These are phyloP conservation scores for Astrocystis sublimbata DNA, from an alignment of 495 filamentous ascomycete species.

Conservation along the genomic window DNA sequence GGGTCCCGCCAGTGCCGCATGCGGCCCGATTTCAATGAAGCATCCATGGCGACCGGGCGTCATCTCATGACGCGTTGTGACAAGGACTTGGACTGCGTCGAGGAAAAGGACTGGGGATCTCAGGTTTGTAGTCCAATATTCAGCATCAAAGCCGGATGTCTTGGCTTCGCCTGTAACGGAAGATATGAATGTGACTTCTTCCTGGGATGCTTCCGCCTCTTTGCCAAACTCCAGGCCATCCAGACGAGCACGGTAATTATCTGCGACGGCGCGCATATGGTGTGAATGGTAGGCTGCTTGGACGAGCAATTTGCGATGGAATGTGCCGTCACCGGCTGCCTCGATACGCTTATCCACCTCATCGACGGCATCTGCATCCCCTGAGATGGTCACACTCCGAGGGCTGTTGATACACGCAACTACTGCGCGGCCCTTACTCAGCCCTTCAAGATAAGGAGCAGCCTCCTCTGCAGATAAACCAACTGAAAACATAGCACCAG, in stretches of 20 bases:
- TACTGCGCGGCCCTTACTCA: not conserved
- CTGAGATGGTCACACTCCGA: not conserved
- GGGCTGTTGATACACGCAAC: not conserved
- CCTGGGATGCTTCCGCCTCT: not conserved
- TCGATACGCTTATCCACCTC: not conserved
- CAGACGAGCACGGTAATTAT: not conserved
- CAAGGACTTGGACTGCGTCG: not conserved
- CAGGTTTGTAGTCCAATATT: not conserved
- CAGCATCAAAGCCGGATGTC: not conserved
- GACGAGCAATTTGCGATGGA: not conserved
- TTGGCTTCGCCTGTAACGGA: not conserved
- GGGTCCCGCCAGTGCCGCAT: conserved; percentile 48
- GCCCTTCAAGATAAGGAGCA: not conserved
- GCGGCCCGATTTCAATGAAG: conserved; percentile 31
- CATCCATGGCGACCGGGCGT: not conserved
- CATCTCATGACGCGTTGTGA: not conserved
- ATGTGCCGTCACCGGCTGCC: not conserved
- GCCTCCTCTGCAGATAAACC: not conserved
- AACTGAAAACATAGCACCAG: not conserved
- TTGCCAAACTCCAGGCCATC: not conserved
- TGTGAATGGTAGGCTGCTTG: not conserved
- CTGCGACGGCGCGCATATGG: not conserved
- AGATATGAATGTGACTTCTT: not conserved
- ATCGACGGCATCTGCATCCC: not conserved
- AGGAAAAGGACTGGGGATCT: not conserved